Evolutionary conservation across 495 filamentous ascomycete species (phyloP), one percentile per base, ranked within the genome.

Genomic region (Neurospora sp.): DNA sequence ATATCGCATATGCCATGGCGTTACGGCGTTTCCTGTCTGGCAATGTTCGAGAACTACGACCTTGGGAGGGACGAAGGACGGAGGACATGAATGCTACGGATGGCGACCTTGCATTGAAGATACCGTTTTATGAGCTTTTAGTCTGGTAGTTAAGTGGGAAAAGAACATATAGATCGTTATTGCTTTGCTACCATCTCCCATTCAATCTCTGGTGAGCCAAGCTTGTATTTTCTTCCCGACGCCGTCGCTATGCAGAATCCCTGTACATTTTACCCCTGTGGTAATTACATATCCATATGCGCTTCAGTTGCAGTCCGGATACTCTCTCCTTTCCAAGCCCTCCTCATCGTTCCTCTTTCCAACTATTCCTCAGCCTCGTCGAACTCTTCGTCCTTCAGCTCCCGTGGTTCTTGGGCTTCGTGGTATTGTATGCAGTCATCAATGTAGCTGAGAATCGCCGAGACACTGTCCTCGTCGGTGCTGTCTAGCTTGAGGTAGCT

Each of bases 381-480:
- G 44, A 87, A 86, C 68, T 92, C 87, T 68, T 91, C 91, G 71
- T 97, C 94, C 22, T 88, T 88, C 27, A 95, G 88, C 79, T 97
- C 96, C 77, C 87, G 89, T 1, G 96, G 96, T 78, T 99, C 96
- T 79, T 98, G 96, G 14, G 96, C 94, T 76, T 99, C 96, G 78
- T 97, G 94, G 81, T 89, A 99, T 75, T 98, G 96, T 74, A 97
- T 94, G 6, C 92, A 91, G 84, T 99, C 94, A 74, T 99, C 96
- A 75, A 99, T 97, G 77, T 98, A 94, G 84, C 95, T 98, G 74
- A 99, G 80, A n/a, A 98, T 90, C 9, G 90, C 89, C 5, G 88
- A 90, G 10, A 99, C 92, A 78, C 95, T 98, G 75, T 99, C 96
- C 81, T 98, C 96, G 75, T 97, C 91, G 76, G 94, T 92, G 68